Base-by-base conservation (phyloP, 306 rosid species). In the Gastrolobium bilobum region DNA sequence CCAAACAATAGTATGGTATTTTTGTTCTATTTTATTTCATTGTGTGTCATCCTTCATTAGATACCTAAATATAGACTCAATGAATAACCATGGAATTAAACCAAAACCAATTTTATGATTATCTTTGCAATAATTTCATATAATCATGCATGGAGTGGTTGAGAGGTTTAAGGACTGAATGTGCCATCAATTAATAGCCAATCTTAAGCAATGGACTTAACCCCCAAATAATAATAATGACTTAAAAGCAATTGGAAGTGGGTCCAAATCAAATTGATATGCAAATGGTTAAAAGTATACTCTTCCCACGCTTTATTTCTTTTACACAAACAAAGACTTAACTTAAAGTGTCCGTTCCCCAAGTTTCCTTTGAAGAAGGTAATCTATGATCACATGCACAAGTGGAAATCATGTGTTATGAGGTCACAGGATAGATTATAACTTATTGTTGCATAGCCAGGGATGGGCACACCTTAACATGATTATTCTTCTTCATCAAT, bases 241-340 rank as follows among this genome's bases (percentile, higher is more conserved):
- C 26, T 20, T 20, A 72, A n/a, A 58, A 78, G 29, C 30, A 6
- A 57, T 48, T 72, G 76, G 64, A 77, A 65, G 85, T 81, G 77
- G 79, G 79, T 64, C 88, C 84, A 54, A 20, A 20, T 20, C 26
- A 20, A 20, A 20, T 33, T 34, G 3, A 52, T 31, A 46, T 26
- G 65, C 11, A 4, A 39, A 5, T 51, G 57, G 30, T 72, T 72
- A 39, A 54, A 54, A 54, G 77, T 54, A 4, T 73, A 31, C n/a
- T 10, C 11, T 52, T 5, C 48, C 8, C 62, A 34, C 50, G 62
- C 63, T 71, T 15, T 37, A 52, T 51, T 7, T 35, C 37, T 47
- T 54, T 56, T 62, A 39, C 39, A 71, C 37, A 34, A 15, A 8
- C 61, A 20, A 71, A 54, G 51, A 53, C 52, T 71, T 20, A 2